Conservation (phyloP, 495 filamentous ascomycete genomes). For the Lichenothelia convexa region DNA sequence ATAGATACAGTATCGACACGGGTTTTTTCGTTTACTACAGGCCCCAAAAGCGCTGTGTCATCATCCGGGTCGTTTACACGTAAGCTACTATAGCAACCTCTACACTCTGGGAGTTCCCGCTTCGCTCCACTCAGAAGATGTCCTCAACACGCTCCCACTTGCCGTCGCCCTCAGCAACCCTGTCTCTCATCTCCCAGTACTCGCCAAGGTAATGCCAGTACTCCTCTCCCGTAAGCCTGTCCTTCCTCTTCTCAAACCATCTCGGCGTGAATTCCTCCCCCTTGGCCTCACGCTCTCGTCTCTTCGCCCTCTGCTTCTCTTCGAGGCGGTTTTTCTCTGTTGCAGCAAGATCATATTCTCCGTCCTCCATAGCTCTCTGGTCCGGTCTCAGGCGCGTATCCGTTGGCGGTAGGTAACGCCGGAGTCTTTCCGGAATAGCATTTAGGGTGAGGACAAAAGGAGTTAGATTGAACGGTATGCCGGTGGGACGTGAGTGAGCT, state of each 20-base stretch:
- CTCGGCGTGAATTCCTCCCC: slow-evolving; percentile 70
- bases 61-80: too few species aligned
- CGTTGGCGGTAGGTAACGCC: slow-evolving; percentile 63
- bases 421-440: slow-evolving; percentile 58
- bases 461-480: slow-evolving; percentile 90
- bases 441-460: slow-evolving; percentile 93
- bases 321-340: slow-evolving; percentile 89
- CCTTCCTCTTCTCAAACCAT: slow-evolving; percentile 62
- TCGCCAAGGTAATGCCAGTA: slow-evolving; percentile 77
- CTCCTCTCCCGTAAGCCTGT: slow-evolving; percentile 67
- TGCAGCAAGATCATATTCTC: slow-evolving; percentile 82
- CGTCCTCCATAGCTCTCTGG: slow-evolving; percentile 97
- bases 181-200: slow-evolving; percentile 61
- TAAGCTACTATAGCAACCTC: too few species aligned
- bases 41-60: too few species aligned
- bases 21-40: too few species aligned
- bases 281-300: slow-evolving; percentile 49
- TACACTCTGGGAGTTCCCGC: too few species aligned
- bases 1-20: too few species aligned
- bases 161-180: slow-evolving; percentile 31
- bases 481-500: slow-evolving; percentile 56
- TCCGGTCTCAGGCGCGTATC: slow-evolving; percentile 83
- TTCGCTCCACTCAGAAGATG: slow-evolving; percentile 49
- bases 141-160: slow-evolving; percentile 41
- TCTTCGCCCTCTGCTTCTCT: slow-evolving; percentile 71